Evolutionary conservation across 2,329 filamentous ascomycete species (phyloP), one percentile per base, ranked within the genome.

Genomic region (Acephala macrosclerotiorum): DNA sequence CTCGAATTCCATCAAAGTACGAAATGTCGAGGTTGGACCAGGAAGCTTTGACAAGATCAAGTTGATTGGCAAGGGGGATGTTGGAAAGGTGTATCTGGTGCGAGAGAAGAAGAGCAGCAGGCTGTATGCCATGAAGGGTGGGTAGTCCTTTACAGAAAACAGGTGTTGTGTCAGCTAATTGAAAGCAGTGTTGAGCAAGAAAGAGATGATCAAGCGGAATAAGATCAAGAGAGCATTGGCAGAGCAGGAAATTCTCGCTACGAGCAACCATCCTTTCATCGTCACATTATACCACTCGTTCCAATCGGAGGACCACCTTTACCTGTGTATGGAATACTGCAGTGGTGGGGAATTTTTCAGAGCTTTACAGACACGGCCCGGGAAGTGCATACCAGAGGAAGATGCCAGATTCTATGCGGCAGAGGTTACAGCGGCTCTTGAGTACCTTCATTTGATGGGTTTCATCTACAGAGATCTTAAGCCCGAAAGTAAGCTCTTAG

Each of bases 161-260:
- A 35, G 42, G n/a, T 57, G 47, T 53, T 58, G 47, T 51, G 51
- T 7, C 56, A 49, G 60, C 71, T 76, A 65, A 70, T 68, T 55
- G 73, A 80, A 60, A 61, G 18, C 76, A 98, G 96, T 99, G 6
- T 79, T 99, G 79, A 98, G 94, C 85, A 99, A 99, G 82, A 97
- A 98, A 84, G 96, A 99, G 80, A 99, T 99, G 96, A 99, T 99
- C 80, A 99, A 99, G 84, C 91, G 96, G 65, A 99, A 99, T 85
- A 99, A 99, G 86, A 99, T 99, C 82, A 99, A 99, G 86, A 89
- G 96, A 77, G 96, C 96, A 16, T 85, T 99, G 72, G 96, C 96
- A 42, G 96, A 99, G 81, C 96, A 98, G 78, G 96, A 99, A 79
- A 99, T 99, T 71, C 84, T 99, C 61, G 96, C 96, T 9, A 99